Percentiles rank a stretch among this genome's conserved stretches.
phyloP scores from a whole-genome alignment of 2,329 filamentous ascomycete species.

The Xylariaceae sp. region DNA sequence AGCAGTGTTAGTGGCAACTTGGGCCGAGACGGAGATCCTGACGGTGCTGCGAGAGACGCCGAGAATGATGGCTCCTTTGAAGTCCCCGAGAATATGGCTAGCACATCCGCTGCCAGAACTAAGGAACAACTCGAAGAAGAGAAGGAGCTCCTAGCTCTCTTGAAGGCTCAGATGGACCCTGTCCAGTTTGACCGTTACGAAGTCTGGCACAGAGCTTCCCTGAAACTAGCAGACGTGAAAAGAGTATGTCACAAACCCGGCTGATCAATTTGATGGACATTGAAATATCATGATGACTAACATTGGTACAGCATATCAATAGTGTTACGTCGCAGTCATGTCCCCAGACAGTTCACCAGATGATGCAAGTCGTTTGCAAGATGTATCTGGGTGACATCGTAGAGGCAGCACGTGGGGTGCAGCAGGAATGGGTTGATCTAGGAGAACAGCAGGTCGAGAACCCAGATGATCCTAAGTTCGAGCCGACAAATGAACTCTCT shows the following conservation, averaged over 20 bases:
- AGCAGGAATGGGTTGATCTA: slow-evolving; percentile 64
- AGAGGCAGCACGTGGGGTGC: slow-evolving; percentile 65
- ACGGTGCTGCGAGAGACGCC: slow-evolving; percentile 56
- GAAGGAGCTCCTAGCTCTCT: slow-evolving; percentile 52
- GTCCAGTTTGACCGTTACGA: slow-evolving; percentile 68
- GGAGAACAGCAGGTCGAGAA: slow-evolving; percentile 54
- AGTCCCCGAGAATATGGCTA: slow-evolving; percentile 46
- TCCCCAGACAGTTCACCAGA: slow-evolving; percentile 66
- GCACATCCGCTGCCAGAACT: slow-evolving; percentile 45
- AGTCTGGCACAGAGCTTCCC: slow-evolving; percentile 64
- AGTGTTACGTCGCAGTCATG: slow-evolving; percentile 78
- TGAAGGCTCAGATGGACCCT: slow-evolving; percentile 61
- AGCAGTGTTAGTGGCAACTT: slow-evolving; percentile 39
- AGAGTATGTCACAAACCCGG: slow-evolving; percentile 43
- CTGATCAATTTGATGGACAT: not conserved
- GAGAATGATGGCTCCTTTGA: slow-evolving; percentile 52
- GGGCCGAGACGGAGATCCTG: slow-evolving; percentile 47
- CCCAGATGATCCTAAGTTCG: slow-evolving; percentile 37
- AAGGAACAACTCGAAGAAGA: slow-evolving; percentile 66
- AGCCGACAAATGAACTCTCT: slow-evolving; percentile 32
- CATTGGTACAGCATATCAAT: slow-evolving; percentile 59
- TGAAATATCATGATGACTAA: not conserved
- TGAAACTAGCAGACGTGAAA: slow-evolving; percentile 66
- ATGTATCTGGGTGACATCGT: slow-evolving; percentile 74
- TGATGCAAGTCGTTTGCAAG: slow-evolving; percentile 73